These are phyloP conservation scores for Phanerochaete carnosa DNA, from an alignment of 768 basidiomycete species.

Conservation along the genomic window DNA sequence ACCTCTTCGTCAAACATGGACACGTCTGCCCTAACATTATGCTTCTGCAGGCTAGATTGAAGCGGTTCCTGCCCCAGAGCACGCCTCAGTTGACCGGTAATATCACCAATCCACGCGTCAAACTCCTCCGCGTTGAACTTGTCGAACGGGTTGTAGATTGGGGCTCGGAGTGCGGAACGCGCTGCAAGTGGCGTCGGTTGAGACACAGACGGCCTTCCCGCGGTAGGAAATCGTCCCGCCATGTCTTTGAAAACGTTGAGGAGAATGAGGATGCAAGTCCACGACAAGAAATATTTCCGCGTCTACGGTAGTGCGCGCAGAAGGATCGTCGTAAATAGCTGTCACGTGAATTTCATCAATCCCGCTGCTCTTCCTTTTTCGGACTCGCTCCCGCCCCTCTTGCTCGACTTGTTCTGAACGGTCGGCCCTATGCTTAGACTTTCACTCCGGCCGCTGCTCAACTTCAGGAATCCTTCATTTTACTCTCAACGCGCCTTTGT, in stretches of 20 bases:
- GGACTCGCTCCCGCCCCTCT: neutral
- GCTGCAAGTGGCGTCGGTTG: slow-evolving; percentile 20
- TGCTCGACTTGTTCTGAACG: neutral
- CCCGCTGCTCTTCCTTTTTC: neutral
- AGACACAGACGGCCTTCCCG: slow-evolving; percentile 16
- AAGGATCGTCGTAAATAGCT: neutral
- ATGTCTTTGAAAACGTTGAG: slow-evolving; percentile 8
- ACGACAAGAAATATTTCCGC: neutral
- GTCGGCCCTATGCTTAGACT: neutral
- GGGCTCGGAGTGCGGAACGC: slow-evolving; percentile 33
- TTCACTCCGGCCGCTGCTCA: neutral
- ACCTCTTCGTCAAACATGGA: slow-evolving; percentile 27
- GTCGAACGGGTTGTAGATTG: slow-evolving; percentile 70
- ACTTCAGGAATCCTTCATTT: neutral
- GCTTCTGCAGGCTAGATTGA: slow-evolving; percentile 20
- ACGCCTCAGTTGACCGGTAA: slow-evolving; percentile 52
- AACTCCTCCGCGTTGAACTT: slow-evolving; percentile 67
- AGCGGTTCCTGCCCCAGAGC: slow-evolving; percentile 49
- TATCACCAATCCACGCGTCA: slow-evolving; percentile 66
- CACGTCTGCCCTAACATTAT: slow-evolving; percentile 20
- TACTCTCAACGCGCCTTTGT: neutral
- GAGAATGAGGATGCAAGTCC: neutral
- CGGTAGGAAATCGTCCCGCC: slow-evolving; percentile 18
- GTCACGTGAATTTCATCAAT: neutral
- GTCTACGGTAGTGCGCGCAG: neutral